A percentile compares a stretch with the other conserved stretches of the same genome.
Conservation (phyloP, 768 basidiomycete species). For the Mycena kentingensis region DNA sequence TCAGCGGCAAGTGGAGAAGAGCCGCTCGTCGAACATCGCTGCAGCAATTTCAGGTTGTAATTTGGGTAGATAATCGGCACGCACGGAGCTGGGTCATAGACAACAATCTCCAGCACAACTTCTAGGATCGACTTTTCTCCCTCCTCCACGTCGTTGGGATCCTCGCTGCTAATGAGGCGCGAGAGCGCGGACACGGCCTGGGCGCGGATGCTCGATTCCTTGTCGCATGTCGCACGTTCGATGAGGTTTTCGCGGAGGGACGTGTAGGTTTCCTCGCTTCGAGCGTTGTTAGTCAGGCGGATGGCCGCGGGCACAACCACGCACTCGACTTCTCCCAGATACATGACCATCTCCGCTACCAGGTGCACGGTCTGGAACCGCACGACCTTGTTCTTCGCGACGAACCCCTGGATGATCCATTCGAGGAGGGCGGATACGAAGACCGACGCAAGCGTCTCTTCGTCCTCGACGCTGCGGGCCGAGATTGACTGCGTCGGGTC, state of each 20-base stretch:
- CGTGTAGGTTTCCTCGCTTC: conserved; percentile 81
- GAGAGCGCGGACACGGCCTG: conserved; percentile 84
- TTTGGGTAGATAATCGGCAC: conserved; percentile 23
- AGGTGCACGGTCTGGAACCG: conserved; percentile 80
- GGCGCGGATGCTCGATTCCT: conserved; percentile 79
- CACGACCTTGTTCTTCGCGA: conserved; percentile 88
- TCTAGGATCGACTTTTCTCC: conserved; percentile 59
- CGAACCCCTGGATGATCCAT: conserved; percentile 79
- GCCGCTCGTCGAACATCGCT: conserved; percentile 93
- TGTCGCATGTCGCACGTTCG: conserved; percentile 76
- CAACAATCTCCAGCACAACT: conserved; percentile 67
- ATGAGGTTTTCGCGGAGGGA: conserved; percentile 67
- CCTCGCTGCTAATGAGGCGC: conserved; percentile 73
- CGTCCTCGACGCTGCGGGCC: conserved; percentile 47
- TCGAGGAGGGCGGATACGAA: conserved; percentile 68
- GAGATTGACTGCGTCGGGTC: conserved; percentile 38
- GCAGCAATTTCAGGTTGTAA: neutral
- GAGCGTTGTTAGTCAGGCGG: neutral
- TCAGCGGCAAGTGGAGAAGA: conserved; percentile 72
- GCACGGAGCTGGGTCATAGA: conserved; percentile 71
- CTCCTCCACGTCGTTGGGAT: conserved; percentile 53
- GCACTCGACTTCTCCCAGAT: conserved; percentile 88
- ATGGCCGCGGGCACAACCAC: conserved; percentile 29
- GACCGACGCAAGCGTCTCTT: conserved; percentile 69
- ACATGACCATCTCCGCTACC: conserved; percentile 83